These are phyloP conservation scores for Yarrowia sp. DNA, from an alignment of 805 yeast genomes.

Conservation along the genomic window DNA sequence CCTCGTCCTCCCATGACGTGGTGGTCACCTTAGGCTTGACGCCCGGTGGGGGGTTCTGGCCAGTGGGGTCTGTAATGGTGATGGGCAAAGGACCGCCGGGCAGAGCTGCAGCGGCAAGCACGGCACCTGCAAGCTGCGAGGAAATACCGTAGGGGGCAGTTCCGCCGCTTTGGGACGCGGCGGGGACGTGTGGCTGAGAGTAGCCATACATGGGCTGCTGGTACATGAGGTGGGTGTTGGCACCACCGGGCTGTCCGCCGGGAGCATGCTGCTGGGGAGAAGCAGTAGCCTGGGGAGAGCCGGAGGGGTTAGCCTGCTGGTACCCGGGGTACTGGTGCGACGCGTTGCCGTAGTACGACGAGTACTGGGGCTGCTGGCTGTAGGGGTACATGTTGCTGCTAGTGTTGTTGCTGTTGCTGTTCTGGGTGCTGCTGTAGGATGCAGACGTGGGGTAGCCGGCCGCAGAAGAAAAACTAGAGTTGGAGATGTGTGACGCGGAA, in stretches of 20 bases:
- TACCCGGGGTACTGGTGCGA: constrained; percentile 24
- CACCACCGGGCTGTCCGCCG: constrained; percentile 15
- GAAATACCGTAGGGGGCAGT: constrained; percentile 19
- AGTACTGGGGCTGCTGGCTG: constrained; percentile 26
- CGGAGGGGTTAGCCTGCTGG: constrained; percentile 15
- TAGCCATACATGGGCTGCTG: constrained; percentile 26
- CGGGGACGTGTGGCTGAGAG: constrained; percentile 23
- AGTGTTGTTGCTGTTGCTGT: neutral
- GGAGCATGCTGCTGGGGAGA: constrained; percentile 25
- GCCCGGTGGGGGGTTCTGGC: constrained; percentile 42
- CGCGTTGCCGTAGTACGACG: constrained; percentile 24
- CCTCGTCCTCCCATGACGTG: constrained; percentile 89
- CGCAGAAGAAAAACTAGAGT: constrained; percentile 13
- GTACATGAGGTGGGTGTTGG: constrained; percentile 19
- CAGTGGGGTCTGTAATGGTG: constrained; percentile 40
- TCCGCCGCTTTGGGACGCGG: constrained; percentile 16
- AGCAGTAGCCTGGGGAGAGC: constrained; percentile 17
- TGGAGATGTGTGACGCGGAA: neutral
- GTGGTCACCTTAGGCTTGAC: constrained; percentile 64
- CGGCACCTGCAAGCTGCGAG: constrained; percentile 24
- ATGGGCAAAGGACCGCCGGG: constrained; percentile 37
- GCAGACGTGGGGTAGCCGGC: constrained; percentile 25
- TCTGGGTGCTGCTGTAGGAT: neutral
- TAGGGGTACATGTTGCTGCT: constrained; percentile 24
- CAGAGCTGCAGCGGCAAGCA: constrained; percentile 32